Evolutionary conservation across 2,329 filamentous ascomycete species (phyloP).

Genomic region (Cordyceps farinosa): DNA sequence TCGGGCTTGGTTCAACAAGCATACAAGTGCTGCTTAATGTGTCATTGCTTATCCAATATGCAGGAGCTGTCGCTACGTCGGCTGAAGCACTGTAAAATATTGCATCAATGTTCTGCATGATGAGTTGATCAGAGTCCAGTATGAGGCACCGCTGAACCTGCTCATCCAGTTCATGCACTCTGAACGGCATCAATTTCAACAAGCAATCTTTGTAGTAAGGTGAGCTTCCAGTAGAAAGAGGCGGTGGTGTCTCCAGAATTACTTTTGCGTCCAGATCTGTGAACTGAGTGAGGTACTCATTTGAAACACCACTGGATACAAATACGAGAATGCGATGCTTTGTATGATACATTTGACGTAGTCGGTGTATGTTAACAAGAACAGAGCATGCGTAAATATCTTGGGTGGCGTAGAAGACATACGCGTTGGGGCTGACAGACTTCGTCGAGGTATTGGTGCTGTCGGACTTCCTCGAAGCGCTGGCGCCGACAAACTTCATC

Average conservation of each 20-base stretch:
- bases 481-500: no score
- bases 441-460: not conserved
- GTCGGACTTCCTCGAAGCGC: no score
- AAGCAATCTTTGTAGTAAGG: conserved; percentile 20
- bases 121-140: conserved; percentile 23
- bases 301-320: conserved; percentile 19
- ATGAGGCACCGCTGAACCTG: conserved; percentile 17
- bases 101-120: conserved; percentile 20
- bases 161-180: conserved; percentile 20
- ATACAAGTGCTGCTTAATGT: conserved; percentile 23
- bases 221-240: conserved; percentile 11
- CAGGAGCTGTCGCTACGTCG: conserved; percentile 18
- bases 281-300: conserved; percentile 11
- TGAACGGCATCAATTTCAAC: conserved; percentile 22
- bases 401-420: conserved; percentile 23
- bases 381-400: conserved; percentile 23
- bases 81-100: conserved; percentile 19
- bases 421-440: conserved; percentile 17
- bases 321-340: conserved; percentile 20
- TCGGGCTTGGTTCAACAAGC: conserved; percentile 19
- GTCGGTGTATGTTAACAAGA: conserved; percentile 20
- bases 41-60: conserved; percentile 20
- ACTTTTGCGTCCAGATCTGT: conserved; percentile 18
- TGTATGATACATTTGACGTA: conserved; percentile 15
- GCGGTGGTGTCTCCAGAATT: conserved; percentile 18